These are phyloP conservation scores for Mytilinidion resinicola DNA, from an alignment of 495 filamentous ascomycete genomes.

Conservation along the genomic window DNA sequence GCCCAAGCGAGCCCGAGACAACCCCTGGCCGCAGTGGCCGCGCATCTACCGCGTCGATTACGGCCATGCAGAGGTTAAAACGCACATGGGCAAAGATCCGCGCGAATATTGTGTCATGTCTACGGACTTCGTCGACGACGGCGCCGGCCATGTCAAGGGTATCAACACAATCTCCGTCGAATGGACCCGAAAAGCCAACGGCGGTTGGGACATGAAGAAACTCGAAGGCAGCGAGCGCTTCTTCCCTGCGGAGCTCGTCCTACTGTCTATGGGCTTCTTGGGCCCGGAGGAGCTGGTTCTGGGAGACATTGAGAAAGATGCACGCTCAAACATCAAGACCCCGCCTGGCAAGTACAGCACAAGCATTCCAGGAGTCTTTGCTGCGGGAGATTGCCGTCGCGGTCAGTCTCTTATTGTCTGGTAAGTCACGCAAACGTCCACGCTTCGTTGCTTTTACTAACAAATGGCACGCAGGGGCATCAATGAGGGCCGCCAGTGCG, in stretches of 20 bases:
- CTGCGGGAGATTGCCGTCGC: conserved; percentile 92
- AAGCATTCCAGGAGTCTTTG: conserved; percentile 84
- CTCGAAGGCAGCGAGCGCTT: conserved; percentile 91
- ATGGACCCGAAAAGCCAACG: conserved; percentile 84
- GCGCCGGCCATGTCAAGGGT: conserved; percentile 80
- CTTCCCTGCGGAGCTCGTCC: conserved; percentile 94
- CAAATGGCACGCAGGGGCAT: conserved; percentile 62
- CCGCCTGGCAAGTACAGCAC: conserved; percentile 82
- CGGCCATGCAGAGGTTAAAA: conserved; percentile 92
- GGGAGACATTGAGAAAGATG: conserved; percentile 85
- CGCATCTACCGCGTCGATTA: conserved; percentile 98
- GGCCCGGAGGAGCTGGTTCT: conserved; percentile 89
- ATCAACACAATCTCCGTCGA: conserved; percentile 98
- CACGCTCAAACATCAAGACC: conserved; percentile 97
- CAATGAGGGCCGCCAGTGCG: conserved; percentile 93
- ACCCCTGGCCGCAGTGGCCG: conserved; percentile 99
- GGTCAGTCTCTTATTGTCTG: conserved; percentile 98
- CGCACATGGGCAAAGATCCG: conserved; percentile 94
- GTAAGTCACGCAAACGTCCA: conserved; percentile 47
- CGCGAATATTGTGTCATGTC: conserved; percentile 99
- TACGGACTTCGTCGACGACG: conserved; percentile 94
- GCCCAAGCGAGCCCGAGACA: conserved; percentile 87
- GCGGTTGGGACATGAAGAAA: conserved; percentile 99
- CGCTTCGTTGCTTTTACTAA: background rate
- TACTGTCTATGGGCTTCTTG: conserved; percentile 97